A percentile compares a stretch with the other conserved stretches of the same genome.
Conservation (phyloP, 805 yeast species). For the Ogataea thermomethanolica region DNA sequence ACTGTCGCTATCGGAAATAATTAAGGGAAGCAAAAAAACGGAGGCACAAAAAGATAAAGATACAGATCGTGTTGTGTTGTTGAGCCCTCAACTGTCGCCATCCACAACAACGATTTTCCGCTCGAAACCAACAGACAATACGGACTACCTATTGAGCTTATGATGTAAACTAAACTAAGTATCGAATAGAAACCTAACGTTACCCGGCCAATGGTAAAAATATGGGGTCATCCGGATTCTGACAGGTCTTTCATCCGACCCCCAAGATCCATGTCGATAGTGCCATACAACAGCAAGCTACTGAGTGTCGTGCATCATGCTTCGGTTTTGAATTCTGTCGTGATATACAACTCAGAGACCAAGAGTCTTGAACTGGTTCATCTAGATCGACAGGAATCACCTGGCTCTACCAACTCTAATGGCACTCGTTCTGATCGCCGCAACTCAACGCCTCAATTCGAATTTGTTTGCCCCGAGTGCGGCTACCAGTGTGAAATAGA, state of each 20-base stretch:
- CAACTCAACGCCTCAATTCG: constrained; percentile 8
- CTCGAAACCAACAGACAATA: constrained; percentile 10
- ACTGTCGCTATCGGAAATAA: constrained; percentile 7
- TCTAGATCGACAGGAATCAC: constrained; percentile 9
- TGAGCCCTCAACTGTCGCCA: neutral
- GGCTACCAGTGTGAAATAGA: constrained; percentile 23
- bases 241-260: neutral
- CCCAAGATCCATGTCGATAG: constrained; percentile 17
- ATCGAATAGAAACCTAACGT: constrained; percentile 1
- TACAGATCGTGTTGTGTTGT: neutral
- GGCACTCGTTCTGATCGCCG: constrained; percentile 7
- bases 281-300: constrained; percentile 15
- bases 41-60: neutral
- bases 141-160: constrained; percentile 15
- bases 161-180: neutral
- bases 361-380: constrained; percentile 27
- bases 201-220: constrained; percentile 3
- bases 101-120: constrained; percentile 6
- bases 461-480: constrained; percentile 28
- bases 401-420: neutral
- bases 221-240: neutral
- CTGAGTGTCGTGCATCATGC: constrained; percentile 23
- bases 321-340: constrained; percentile 26
- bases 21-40: neutral
- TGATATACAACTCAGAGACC: constrained; percentile 28